A percentile compares a stretch with the other conserved stretches of the same genome.
phyloP scores from a whole-genome alignment of 148 eudicot species.

The Chenopodium formosanum region DNA sequence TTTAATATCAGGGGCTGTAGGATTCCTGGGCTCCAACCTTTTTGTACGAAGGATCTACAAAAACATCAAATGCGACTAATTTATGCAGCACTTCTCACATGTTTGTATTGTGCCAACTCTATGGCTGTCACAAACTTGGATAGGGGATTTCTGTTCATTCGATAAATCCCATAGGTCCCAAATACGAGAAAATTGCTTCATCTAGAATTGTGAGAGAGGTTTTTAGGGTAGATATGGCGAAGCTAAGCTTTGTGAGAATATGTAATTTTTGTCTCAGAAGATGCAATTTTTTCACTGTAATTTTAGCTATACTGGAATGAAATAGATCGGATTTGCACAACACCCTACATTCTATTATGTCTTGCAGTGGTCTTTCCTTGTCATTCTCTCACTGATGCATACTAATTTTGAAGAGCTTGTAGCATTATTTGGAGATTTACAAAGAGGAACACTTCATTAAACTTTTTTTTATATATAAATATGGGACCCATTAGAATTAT shows the following conservation, averaged over 20 bases:
- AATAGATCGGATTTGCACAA: background rate
- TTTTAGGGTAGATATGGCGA: slow-evolving; percentile 25
- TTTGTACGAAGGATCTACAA: slow-evolving; percentile 67
- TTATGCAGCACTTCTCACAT: background rate
- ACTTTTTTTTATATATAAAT: background rate
- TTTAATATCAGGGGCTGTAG: slow-evolving; percentile 51
- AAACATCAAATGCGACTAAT: slow-evolving; percentile 64
- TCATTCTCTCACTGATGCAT: background rate
- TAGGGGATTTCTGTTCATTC: slow-evolving; percentile 9
- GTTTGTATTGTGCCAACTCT: slow-evolving; percentile 7
- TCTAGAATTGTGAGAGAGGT: background rate
- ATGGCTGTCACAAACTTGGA: slow-evolving; percentile 14
- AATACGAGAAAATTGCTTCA: slow-evolving; percentile 15
- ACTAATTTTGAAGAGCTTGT: background rate
- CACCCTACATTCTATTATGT: background rate
- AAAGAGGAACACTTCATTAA: background rate
- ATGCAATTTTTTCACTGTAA: slow-evolving; percentile 26
- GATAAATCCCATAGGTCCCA: slow-evolving; percentile 8
- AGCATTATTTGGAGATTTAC: background rate
- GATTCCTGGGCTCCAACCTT: slow-evolving; percentile 55
- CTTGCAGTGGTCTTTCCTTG: slow-evolving; percentile 8
- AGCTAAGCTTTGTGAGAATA: slow-evolving; percentile 30
- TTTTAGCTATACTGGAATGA: slow-evolving; percentile 20
- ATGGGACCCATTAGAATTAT: too few relatives aligned
- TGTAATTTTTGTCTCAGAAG: slow-evolving; percentile 28